phyloP scores from a whole-genome alignment of 2,329 filamentous ascomycete species.

The Dactylonectria estremocensis region DNA sequence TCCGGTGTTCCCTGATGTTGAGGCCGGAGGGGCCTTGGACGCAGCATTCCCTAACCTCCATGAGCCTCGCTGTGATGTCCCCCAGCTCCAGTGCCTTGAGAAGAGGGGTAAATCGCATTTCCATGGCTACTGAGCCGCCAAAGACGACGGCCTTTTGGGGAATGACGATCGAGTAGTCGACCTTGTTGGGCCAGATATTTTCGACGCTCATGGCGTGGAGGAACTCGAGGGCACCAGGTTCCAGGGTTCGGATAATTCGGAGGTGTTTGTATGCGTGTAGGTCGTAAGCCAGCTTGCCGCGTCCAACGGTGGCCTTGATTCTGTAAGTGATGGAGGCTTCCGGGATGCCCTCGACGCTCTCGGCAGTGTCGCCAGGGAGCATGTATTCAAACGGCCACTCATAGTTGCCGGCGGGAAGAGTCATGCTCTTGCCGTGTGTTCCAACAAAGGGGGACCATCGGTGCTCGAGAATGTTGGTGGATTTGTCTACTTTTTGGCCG shows the following conservation, averaged over 20 bases:
- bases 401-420: slow-evolving; percentile 82
- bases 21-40: slow-evolving; percentile 62
- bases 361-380: slow-evolving; percentile 80
- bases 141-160: slow-evolving; percentile 96
- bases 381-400: slow-evolving; percentile 86
- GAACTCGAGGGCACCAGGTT: slow-evolving; percentile 82
- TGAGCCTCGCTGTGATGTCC: slow-evolving; percentile 83
- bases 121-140: slow-evolving; percentile 86
- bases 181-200: slow-evolving; percentile 98
- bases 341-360: slow-evolving; percentile 91
- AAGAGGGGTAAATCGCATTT: slow-evolving; percentile 90
- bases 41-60: slow-evolving; percentile 82
- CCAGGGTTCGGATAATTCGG: slow-evolving; percentile 83
- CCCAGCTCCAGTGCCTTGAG: slow-evolving; percentile 90
- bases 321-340: slow-evolving; percentile 92
- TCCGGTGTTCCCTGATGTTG: slow-evolving; percentile 71
- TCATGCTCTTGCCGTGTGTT: slow-evolving; percentile 68
- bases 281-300: slow-evolving; percentile 91
- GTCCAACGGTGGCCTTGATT: slow-evolving; percentile 89
- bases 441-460: slow-evolving; percentile 78
- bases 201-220: slow-evolving; percentile 95
- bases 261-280: slow-evolving; percentile 84
- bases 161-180: slow-evolving; percentile 94
- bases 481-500: slow-evolving; percentile 72
- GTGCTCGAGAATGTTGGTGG: slow-evolving; percentile 75